Base-by-base conservation (phyloP, 2,329 filamentous ascomycete species). In the Diaporthe sp. region DNA sequence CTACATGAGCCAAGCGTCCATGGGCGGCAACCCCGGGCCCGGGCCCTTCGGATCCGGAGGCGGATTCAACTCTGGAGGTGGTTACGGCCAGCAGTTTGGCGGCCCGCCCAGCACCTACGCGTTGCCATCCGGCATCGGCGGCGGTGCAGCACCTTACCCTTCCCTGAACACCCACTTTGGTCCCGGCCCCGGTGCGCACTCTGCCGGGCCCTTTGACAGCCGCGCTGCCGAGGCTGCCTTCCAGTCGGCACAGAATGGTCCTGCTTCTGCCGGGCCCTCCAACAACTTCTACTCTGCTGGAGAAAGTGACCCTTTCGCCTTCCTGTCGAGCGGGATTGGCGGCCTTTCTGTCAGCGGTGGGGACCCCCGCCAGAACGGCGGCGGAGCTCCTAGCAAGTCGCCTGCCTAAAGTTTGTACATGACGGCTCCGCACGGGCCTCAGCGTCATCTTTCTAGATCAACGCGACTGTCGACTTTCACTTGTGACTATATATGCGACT, bases 201-300 rank as follows among this genome's bases (percentile, higher is more conserved):
- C 94, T 34, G 94, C 94, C 57, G 94, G 95, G 17, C 94, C 94
- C 7, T 98, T 99, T 82, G 96, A 98, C 82, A 97, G 95, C 87
- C 94, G 96, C 78, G 94, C 95, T 77, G 95, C 96, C 22, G 96
- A 98, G 86, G 95, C 95, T 76, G 96, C 97, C 37, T 99, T 99
- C 88, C 94, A 95, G 82, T 94, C 94, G 55, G 95, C 95, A 53
- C 93, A 93, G 80, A 96, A 97, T 79, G 94, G 94, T 74, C 93
- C 93, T 28, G 92, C 93, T 22, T 94, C 94, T 60, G 93, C 93
- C 76, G 94, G 94, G 55, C 92, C 93, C 46, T 92, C 93, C 57
- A 95, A 94, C 85, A 92, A 91, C 82, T 94, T 93, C 81, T 93
- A 93, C 82, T 87, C 84, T 77, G 88, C 92, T 79, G 87, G 87